Base-by-base conservation (phyloP, 2,329 filamentous ascomycete species). In the Claviceps cyperi region DNA sequence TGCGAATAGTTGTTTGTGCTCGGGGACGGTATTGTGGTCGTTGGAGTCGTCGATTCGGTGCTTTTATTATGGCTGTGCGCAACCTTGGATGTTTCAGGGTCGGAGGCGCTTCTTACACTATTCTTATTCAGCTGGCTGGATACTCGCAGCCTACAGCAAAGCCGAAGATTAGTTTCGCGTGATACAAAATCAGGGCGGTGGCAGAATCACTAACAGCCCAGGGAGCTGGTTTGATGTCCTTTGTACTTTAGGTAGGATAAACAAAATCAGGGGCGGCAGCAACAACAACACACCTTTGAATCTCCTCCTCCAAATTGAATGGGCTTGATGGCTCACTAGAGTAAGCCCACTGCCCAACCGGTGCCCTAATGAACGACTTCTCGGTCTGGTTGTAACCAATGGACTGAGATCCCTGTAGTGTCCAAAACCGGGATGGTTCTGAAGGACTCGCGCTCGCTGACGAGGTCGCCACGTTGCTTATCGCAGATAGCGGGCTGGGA, bases 401-500 rank as follows among this genome's bases (percentile, higher is more conserved):
- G 32, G 54, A 48, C 17, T 44, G 44, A 22, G 62, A 64, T 50
- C 60, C 64, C 53, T 55, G 55, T 35, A 47, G 47, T 43, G 43
- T 51, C 43, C 53, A 49, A 45, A 55, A 55, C 54, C 56, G 58
- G 37, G 54, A 47, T 28, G 47, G 50, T 36, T 56, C 58, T 49
- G 53, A 56, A 44, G 69, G 67, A 55, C 66, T 72, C 48, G 69
- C 62, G 56, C 62, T 71, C 53, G 67, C 62, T 48, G 70, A 66
- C 53, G 67, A 66, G 58, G 69, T 72, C 46, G 68, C 62, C 50
- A 67, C 64, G 51, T 56, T 64, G 58, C 63, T 70, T 52, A 67
- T 69, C 51, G 69, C 67, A 52, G 58, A 76, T 46, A 77, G 64
- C 55, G 75, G 74, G 58, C 74, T 77, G 43, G 74, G 71, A 53